Evolutionary conservation across 768 basidiomycete species (phyloP).

Genomic region (Fibroporia radiculosa): DNA sequence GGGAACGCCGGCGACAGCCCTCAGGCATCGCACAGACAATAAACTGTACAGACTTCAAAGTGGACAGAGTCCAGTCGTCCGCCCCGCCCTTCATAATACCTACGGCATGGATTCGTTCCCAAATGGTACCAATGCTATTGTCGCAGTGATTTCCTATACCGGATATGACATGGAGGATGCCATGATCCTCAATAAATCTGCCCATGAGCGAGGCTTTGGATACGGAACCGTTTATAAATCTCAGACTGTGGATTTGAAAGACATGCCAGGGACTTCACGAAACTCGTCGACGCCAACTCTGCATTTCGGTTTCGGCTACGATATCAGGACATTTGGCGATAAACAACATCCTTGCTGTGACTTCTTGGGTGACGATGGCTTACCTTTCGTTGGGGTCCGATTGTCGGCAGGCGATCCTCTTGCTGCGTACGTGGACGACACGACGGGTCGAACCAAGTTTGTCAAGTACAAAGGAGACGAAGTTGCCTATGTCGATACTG

Average conservation of each 20-base stretch:
- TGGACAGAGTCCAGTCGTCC: slow-evolving; percentile 91
- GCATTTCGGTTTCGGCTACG: slow-evolving; percentile 86
- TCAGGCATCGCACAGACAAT: slow-evolving; percentile 93
- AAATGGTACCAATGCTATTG: slow-evolving; percentile 95
- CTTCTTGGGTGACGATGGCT: slow-evolving; percentile 74
- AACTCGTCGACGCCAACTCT: slow-evolving; percentile 50
- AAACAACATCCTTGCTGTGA: slow-evolving; percentile 35
- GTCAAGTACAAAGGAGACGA: slow-evolving; percentile 98
- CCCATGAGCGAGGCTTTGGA: slow-evolving; percentile 94
- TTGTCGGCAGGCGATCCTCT: slow-evolving; percentile 71
- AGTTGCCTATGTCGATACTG: slow-evolving; percentile 79
- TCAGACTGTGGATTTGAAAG: slow-evolving; percentile 83
- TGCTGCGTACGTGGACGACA: slow-evolving; percentile 84
- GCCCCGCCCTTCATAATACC: slow-evolving; percentile 82
- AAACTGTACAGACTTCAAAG: slow-evolving; percentile 95
- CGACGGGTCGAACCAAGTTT: slow-evolving; percentile 71
- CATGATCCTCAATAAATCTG: slow-evolving; percentile 99
- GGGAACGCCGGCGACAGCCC: slow-evolving; percentile 93
- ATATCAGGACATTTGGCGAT: slow-evolving; percentile 48
- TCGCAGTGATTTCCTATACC: slow-evolving; percentile 99
- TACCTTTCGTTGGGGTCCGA: slow-evolving; percentile 70
- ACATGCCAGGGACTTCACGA: slow-evolving; percentile 60
- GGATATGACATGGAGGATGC: slow-evolving; percentile 99
- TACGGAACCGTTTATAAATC: slow-evolving; percentile 97
- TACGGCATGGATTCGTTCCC: slow-evolving; percentile 99